Conservation (phyloP, 2,329 filamentous ascomycete species). For the Thermomyces lanuginosus region DNA sequence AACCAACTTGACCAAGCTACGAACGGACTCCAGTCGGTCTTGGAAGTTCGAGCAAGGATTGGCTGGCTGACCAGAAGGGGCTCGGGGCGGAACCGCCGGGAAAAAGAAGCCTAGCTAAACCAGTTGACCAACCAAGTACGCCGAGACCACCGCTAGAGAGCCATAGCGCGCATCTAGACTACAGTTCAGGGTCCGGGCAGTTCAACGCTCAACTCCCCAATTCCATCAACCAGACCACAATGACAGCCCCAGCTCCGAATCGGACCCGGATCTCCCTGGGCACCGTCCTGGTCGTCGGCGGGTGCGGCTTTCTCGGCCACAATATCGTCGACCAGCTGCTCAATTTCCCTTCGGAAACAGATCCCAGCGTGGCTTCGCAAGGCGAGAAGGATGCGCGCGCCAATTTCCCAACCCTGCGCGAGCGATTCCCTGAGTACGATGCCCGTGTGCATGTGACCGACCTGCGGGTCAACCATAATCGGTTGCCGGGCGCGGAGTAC, state of each 20-base stretch:
- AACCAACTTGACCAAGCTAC: no score
- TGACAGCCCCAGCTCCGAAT: constrained; percentile 12
- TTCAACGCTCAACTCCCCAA: no score
- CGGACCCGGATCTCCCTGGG: constrained; percentile 36
- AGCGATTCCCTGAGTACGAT: constrained; percentile 26
- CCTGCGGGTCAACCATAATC: constrained; percentile 53
- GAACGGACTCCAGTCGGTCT: no score
- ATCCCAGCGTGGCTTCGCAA: constrained; percentile 21
- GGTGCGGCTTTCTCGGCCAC: constrained; percentile 70
- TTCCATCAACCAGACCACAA: constrained; percentile 1
- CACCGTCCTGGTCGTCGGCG: constrained; percentile 61
- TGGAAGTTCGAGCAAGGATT: no score
- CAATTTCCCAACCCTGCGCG: constrained; percentile 20
- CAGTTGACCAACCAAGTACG: no score
- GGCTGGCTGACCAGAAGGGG: no score
- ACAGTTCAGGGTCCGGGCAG: no score
- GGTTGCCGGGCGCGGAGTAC: constrained; percentile 46
- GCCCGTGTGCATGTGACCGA: constrained; percentile 54
- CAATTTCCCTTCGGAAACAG: constrained; percentile 37
- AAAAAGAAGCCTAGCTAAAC: no score
- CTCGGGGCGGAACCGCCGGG: no score
- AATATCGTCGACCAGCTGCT: constrained; percentile 63
- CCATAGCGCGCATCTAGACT: no score
- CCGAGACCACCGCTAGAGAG: no score
- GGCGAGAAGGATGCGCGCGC: constrained; percentile 20